A percentile compares a stretch with the other conserved stretches of the same genome.
Conservation (phyloP, 2,329 filamentous ascomycete genomes). For the Aspergillus unguis region DNA sequence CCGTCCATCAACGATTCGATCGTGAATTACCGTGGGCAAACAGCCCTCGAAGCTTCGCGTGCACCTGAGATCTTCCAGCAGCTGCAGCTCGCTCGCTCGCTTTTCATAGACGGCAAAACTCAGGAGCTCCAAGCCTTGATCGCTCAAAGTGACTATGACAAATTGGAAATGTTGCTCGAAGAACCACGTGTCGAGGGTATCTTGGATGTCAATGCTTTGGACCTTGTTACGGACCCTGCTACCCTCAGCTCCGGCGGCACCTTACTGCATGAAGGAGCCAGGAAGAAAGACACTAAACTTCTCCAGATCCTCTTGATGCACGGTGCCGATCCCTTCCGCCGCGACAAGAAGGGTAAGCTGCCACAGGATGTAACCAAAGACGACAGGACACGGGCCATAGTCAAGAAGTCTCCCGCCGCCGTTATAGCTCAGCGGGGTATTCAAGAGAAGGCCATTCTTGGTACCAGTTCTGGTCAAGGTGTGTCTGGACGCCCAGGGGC, state of each 20-base stretch:
- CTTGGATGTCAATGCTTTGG: constrained; percentile 87
- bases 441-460: constrained; percentile 93
- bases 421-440: constrained; percentile 92
- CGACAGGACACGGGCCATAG: constrained; percentile 78
- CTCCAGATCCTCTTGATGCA: constrained; percentile 90
- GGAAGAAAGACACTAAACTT: constrained; percentile 78
- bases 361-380: constrained; percentile 97
- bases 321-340: constrained; percentile 90
- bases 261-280: constrained; percentile 86
- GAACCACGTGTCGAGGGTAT: constrained; percentile 82
- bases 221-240: constrained; percentile 75
- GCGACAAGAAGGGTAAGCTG: constrained; percentile 91
- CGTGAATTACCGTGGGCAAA: constrained; percentile 77
- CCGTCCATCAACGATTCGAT: constrained; percentile 83
- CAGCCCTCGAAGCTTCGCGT: constrained; percentile 82
- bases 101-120: constrained; percentile 85
- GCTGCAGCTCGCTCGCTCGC: constrained; percentile 81
- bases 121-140: constrained; percentile 80
- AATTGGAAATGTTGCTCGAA: constrained; percentile 73
- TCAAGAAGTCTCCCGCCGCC: constrained; percentile 92
- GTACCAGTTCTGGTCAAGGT: constrained; percentile 61
- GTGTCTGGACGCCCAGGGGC: constrained; percentile 48
- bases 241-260: constrained; percentile 85
- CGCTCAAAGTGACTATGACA: constrained; percentile 67
- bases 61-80: constrained; percentile 95